Conservation (phyloP, 2,329 filamentous ascomycete species). For the Neofusicoccum cordaticola region DNA sequence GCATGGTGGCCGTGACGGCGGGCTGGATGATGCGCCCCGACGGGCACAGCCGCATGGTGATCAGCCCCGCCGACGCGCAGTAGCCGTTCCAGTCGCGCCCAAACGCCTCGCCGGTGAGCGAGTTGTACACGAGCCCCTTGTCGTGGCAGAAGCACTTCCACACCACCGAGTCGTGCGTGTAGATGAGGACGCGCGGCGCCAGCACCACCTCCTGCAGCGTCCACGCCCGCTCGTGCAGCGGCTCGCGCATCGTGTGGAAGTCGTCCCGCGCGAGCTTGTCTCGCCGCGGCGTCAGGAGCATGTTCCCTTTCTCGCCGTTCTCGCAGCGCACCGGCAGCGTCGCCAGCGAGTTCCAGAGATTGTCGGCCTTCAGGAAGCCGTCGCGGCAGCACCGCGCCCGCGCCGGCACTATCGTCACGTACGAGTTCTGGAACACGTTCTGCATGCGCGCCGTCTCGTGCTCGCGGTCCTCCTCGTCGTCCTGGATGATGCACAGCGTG, state of each 20-base stretch:
- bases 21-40: slow-evolving; percentile 5
- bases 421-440: slow-evolving; percentile 1
- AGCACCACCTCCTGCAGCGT: slow-evolving; percentile 14
- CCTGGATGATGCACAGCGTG: slow-evolving; percentile 5
- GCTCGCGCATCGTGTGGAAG: neutral
- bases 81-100: slow-evolving; percentile 12
- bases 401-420: slow-evolving; percentile 6
- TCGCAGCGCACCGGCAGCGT: slow-evolving; percentile 3
- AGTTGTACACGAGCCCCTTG: neutral
- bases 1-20: neutral
- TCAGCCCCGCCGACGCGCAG: slow-evolving; percentile 1
- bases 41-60: neutral
- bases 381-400: neutral
- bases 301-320: neutral
- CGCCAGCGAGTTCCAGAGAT: neutral
- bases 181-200: slow-evolving; percentile 6
- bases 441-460: slow-evolving; percentile 8
- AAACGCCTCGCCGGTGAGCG: neutral
- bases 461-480: neutral
- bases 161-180: neutral
- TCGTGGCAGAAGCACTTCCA: slow-evolving; percentile 10
- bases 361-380: slow-evolving; percentile 2
- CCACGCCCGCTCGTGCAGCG: slow-evolving; percentile 9
- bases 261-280: neutral
- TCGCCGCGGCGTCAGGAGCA: neutral